phyloP scores from a whole-genome alignment of 1,284 basidiomycete genomes.

The Amylostereum chailletii region DNA sequence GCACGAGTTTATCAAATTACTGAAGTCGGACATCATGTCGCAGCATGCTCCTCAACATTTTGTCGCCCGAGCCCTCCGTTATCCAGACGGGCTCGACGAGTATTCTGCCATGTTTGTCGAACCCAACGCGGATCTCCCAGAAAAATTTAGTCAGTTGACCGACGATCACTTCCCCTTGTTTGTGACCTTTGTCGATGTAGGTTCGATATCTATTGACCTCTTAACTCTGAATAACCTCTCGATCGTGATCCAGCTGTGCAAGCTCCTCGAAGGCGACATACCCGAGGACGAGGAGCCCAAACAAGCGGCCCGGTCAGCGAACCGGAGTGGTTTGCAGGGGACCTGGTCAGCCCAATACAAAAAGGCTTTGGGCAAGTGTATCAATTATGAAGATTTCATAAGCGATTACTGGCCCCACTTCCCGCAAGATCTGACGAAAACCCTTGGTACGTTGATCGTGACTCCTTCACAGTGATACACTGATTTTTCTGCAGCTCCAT shows the following conservation, averaged over 20 bases:
- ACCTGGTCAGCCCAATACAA: too few relatives aligned
- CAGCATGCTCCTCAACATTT: neutral
- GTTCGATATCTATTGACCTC: constrained; percentile 3
- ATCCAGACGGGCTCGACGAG: constrained; percentile 8
- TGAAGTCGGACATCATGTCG: constrained; percentile 18
- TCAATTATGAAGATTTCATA: constrained; percentile 8
- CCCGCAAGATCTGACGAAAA: neutral
- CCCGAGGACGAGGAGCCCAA: neutral
- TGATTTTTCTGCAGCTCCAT: constrained; percentile 16
- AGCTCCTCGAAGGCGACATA: constrained; percentile 13
- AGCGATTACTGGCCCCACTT: constrained; percentile 9
- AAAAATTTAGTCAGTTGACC: constrained; percentile 39
- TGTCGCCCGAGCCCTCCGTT: neutral
- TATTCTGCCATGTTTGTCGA: constrained; percentile 29
- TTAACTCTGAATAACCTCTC: neutral
- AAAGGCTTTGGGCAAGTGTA: too few relatives aligned
- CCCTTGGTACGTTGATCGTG: too few relatives aligned
- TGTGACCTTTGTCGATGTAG: constrained; percentile 45
- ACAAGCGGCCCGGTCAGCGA: too few relatives aligned
- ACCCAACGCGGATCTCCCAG: constrained; percentile 35
- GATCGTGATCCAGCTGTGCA: constrained; percentile 10
- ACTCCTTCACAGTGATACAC: neutral
- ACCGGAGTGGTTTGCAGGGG: too few relatives aligned
- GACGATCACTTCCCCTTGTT: constrained; percentile 60
- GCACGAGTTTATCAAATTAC: constrained; percentile 42